These are phyloP conservation scores for Thymus quinquecostatus DNA, from an alignment of 257 asterid genomes.

Conservation along the genomic window DNA sequence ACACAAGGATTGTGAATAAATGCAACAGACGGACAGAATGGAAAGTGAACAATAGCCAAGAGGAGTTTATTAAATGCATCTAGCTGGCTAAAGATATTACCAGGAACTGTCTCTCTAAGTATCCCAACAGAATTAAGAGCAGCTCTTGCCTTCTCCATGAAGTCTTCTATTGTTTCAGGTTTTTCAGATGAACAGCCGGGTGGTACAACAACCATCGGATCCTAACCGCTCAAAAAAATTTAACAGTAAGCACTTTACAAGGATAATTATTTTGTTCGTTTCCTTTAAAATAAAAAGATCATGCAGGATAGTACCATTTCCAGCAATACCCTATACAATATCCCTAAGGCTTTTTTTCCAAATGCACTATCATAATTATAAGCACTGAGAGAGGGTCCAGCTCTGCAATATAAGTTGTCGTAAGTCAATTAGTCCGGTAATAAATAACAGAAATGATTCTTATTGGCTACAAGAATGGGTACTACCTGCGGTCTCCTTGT, in stretches of 20 bases:
- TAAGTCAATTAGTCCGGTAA: conserved; percentile 23
- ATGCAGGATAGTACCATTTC: conserved; percentile 56
- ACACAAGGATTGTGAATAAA: conserved; percentile 8
- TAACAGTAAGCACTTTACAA: conserved; percentile 17
- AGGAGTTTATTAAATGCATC: conserved; percentile 20
- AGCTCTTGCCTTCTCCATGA: conserved; percentile 77
- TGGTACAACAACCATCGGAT: conserved; percentile 71
- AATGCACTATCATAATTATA: conserved; percentile 90
- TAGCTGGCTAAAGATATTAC: conserved; percentile 44
- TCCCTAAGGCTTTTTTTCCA: conserved; percentile 85
- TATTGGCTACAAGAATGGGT: conserved; percentile 11
- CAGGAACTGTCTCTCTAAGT: conserved; percentile 73
- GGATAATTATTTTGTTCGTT: background rate
- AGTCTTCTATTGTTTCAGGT: conserved; percentile 69
- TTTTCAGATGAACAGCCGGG: conserved; percentile 81
- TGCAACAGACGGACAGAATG: background rate
- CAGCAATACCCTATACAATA: conserved; percentile 80
- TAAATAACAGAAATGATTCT: conserved; percentile 19
- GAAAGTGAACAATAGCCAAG: conserved; percentile 9
- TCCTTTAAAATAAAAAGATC: conserved; percentile 20
- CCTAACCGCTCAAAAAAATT: conserved; percentile 49
- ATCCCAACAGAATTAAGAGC: conserved; percentile 96
- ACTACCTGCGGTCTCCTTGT: conserved; percentile 98
- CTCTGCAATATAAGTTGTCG: conserved; percentile 61
- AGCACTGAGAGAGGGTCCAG: conserved; percentile 95